Conservation (phyloP, 208 protist genomes). For the Willaertia magna region DNA sequence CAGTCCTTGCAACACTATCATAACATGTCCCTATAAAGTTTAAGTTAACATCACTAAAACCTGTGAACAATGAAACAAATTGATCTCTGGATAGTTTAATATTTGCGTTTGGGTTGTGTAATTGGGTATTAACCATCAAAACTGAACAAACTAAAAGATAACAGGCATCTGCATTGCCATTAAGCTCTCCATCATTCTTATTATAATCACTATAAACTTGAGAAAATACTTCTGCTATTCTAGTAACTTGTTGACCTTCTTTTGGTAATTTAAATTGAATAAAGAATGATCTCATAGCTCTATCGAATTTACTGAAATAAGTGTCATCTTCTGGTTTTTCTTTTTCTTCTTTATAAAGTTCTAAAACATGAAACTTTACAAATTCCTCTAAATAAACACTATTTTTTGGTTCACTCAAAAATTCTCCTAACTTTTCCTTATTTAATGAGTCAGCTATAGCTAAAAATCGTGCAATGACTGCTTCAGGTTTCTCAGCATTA, state of each 20-base stretch:
- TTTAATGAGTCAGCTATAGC: neutral
- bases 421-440: neutral
- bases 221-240: neutral
- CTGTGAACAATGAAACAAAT: neutral
- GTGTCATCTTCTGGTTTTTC: neutral
- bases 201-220: neutral
- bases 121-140: neutral
- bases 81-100: neutral
- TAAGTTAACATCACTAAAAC: neutral
- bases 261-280: conserved; percentile 1
- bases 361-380: neutral
- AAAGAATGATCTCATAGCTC: neutral
- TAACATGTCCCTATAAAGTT: neutral
- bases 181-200: neutral
- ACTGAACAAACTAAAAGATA: neutral
- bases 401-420: neutral
- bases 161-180: neutral
- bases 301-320: neutral
- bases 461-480: neutral
- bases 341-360: neutral
- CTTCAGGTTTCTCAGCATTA: neutral
- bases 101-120: neutral
- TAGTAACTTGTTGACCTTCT: neutral
- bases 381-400: neutral
- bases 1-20: neutral